A percentile compares a stretch with the other conserved stretches of the same genome.
phyloP scores from a whole-genome alignment of 352 stramenopile species.

The Phytopythium delawarense region DNA sequence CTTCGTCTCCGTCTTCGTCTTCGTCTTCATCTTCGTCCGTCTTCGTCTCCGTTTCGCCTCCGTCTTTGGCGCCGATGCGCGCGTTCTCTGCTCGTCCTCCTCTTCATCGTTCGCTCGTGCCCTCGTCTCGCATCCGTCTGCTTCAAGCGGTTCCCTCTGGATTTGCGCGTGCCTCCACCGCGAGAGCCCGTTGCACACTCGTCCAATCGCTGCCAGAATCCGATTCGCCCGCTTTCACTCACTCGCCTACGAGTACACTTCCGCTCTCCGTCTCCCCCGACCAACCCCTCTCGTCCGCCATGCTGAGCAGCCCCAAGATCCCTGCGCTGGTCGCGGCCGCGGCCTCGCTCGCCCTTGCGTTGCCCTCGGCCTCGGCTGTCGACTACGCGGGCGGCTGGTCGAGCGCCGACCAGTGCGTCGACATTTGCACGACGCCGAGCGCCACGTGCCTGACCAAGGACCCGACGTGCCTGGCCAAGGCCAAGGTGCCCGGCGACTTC shows the following conservation, averaged over 20 bases:
- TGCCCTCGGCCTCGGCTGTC: conserved; percentile 15
- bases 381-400: conserved; percentile 65
- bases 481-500: conserved; percentile 60
- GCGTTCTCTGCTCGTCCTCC: neutral
- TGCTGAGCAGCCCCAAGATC: conserved; percentile 9
- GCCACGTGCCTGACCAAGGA: conserved; percentile 53
- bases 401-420: conserved; percentile 50
- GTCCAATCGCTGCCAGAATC: conserved; percentile 1
- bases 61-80: neutral
- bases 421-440: conserved; percentile 67
- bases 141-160: neutral
- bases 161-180: neutral
- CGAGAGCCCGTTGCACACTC: neutral
- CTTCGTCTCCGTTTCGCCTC: neutral
- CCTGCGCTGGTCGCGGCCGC: conserved; percentile 1
- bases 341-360: conserved; percentile 13
- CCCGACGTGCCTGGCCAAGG: conserved; percentile 50
- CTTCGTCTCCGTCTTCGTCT: neutral
- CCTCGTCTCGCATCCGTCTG: neutral
- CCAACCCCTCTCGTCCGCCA: neutral
- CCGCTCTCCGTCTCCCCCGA: neutral
- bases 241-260: conserved; percentile 6
- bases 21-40: neutral
- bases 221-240: conserved; percentile 4
- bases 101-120: neutral